A percentile compares a stretch with the other conserved stretches of the same genome.
Evolutionary conservation across 1,284 basidiomycete genomes (phyloP).

Genomic region (Rhizoctonia solani): DNA sequence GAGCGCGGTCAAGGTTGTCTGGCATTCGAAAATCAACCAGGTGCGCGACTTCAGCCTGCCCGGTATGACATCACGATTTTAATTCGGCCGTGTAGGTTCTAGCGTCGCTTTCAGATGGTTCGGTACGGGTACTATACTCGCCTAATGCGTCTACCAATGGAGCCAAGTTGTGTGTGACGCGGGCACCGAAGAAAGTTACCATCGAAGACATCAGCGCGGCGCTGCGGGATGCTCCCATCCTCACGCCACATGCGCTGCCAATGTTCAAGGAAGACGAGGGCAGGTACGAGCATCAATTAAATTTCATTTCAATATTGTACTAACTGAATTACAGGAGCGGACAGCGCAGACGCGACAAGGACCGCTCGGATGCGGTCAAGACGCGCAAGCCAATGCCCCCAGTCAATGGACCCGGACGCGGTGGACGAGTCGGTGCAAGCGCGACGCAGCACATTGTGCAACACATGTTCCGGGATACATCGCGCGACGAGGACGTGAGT

Average conservation of each 20-base stretch:
- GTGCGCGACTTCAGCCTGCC: slow-evolving; percentile 51
- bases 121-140: slow-evolving; percentile 88
- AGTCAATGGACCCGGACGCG: slow-evolving; percentile 86
- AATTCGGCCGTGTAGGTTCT: slow-evolving; percentile 75
- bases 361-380: slow-evolving; percentile 85
- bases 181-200: slow-evolving; percentile 71
- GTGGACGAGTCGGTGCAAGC: slow-evolving; percentile 92
- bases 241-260: slow-evolving; percentile 86
- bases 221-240: slow-evolving; percentile 75
- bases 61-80: neutral
- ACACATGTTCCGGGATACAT: slow-evolving; percentile 85
- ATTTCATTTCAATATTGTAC: slow-evolving; percentile 44
- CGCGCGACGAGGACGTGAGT: slow-evolving; percentile 91
- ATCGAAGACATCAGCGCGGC: slow-evolving; percentile 85
- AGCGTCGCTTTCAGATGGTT: slow-evolving; percentile 83
- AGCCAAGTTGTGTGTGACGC: slow-evolving; percentile 83
- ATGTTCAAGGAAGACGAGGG: slow-evolving; percentile 85
- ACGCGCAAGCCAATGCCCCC: slow-evolving; percentile 90
- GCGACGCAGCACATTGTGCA: slow-evolving; percentile 95
- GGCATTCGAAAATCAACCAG: slow-evolving; percentile 99
- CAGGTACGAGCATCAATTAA: slow-evolving; percentile 42
- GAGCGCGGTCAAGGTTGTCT: slow-evolving; percentile 85
- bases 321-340: slow-evolving; percentile 54
- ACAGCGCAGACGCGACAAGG: slow-evolving; percentile 86
- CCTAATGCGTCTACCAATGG: slow-evolving; percentile 86